Conservation (phyloP, 2,329 filamentous ascomycete genomes). For the Pseudovirgaria hyperparasitica region DNA sequence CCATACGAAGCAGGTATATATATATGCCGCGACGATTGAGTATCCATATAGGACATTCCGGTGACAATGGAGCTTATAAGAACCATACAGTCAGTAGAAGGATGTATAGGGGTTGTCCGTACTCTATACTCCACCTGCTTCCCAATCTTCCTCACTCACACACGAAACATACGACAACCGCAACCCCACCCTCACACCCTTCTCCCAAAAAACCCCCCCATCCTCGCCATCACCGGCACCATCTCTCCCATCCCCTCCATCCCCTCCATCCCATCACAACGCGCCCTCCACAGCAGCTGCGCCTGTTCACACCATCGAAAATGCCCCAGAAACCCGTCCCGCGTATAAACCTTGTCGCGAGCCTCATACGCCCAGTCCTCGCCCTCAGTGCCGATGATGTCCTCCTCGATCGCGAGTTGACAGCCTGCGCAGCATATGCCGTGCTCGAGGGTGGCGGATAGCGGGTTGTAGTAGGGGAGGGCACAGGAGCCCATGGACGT, state of each 20-base stretch:
- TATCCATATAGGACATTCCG: no score
- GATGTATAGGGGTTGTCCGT: no score
- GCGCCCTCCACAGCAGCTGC: constrained; percentile 17
- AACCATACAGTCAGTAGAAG: no score
- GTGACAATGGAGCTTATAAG: no score
- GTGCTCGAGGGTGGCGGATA: constrained; percentile 13
- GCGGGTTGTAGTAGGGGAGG: constrained; percentile 15
- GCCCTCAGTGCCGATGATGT: constrained; percentile 7
- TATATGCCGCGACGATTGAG: no score
- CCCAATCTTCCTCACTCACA: constrained; percentile 1
- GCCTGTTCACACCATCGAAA: constrained; percentile 24
- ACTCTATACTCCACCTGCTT: no score
- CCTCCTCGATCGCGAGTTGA: constrained; percentile 15
- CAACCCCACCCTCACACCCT: neutral
- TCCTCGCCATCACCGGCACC: neutral
- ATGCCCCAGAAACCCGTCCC: constrained; percentile 19
- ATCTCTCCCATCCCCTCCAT: neutral
- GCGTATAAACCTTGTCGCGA: constrained; percentile 17
- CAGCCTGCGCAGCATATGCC: constrained; percentile 22
- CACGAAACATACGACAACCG: constrained; percentile 1
- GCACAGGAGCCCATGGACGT: constrained; percentile 15
- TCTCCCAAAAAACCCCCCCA: constrained; percentile 1
- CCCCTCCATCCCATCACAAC: neutral
- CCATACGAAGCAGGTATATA: no score
- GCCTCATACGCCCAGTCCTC: constrained; percentile 9